Percentiles rank a stretch among this genome's conserved stretches.
phyloP scores from a whole-genome alignment of 2,329 filamentous ascomycete genomes.

The Aspergillus sp. region DNA sequence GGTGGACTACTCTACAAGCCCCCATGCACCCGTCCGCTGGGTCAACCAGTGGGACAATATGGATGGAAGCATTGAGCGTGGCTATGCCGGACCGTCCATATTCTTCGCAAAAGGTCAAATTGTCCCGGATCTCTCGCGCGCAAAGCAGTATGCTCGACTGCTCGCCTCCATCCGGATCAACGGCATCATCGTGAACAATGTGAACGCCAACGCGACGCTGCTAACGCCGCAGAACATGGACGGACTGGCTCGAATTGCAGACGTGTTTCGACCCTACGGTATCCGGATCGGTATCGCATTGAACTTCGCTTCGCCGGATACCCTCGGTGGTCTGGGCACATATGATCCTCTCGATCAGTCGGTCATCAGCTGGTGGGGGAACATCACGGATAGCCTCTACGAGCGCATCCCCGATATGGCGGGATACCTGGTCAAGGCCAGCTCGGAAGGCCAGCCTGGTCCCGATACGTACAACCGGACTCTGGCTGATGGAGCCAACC shows the following conservation, averaged over 20 bases:
- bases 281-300: constrained; percentile 64
- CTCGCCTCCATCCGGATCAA: constrained; percentile 66
- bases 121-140: constrained; percentile 58
- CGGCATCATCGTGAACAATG: constrained; percentile 67
- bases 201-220: constrained; percentile 63
- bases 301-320: constrained; percentile 64
- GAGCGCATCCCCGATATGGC: constrained; percentile 62
- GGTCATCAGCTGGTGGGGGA: constrained; percentile 63
- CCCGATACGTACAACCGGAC: constrained; percentile 69
- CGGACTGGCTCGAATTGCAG: constrained; percentile 61
- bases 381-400: constrained; percentile 60
- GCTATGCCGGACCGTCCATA: constrained; percentile 66
- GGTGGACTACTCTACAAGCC: constrained; percentile 52
- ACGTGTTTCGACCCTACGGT: constrained; percentile 65
- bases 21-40: constrained; percentile 63
- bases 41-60: constrained; percentile 73
- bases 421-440: constrained; percentile 69
- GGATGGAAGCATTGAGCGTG: constrained; percentile 64
- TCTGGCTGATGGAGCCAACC: constrained; percentile 64
- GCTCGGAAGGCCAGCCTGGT: constrained; percentile 69
- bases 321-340: constrained; percentile 55
- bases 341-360: constrained; percentile 62
- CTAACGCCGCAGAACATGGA: constrained; percentile 58
- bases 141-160: constrained; percentile 62
- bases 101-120: constrained; percentile 61